These are phyloP conservation scores for Fraxinus xanthoxyloides DNA, from an alignment of 305 asterid genomes.

Conservation along the genomic window DNA sequence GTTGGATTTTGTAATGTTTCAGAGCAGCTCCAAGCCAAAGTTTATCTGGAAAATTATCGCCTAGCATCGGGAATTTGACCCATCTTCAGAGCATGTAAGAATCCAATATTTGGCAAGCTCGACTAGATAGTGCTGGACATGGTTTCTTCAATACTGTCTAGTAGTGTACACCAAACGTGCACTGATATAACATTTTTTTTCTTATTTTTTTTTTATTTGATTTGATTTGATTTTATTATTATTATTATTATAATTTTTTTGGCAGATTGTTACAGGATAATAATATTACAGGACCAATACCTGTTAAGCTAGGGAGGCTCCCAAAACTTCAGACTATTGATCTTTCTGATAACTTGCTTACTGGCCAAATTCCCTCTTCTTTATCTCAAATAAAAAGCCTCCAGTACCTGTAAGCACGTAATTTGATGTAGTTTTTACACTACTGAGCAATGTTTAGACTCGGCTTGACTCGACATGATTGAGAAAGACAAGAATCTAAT, in stretches of 20 bases:
- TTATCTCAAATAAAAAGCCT: constrained; percentile 36
- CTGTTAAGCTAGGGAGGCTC: constrained; percentile 39
- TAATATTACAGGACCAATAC: constrained; percentile 36
- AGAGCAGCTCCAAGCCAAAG: constrained; percentile 45
- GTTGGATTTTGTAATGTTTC: constrained; percentile 25
- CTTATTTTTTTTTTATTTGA: background rate
- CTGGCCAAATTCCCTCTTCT: constrained; percentile 39
- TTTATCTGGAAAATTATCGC: constrained; percentile 72
- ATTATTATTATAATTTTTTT: background rate
- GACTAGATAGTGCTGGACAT: background rate
- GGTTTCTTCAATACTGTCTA: background rate
- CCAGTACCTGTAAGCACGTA: constrained; percentile 60
- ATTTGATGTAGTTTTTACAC: background rate
- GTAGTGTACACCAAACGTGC: background rate
- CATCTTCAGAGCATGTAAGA: constrained; percentile 76
- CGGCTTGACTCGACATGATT: background rate
- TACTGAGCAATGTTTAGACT: background rate
- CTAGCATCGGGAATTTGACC: constrained; percentile 70
- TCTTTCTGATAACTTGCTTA: constrained; percentile 37
- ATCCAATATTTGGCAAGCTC: background rate
- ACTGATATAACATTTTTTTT: background rate
- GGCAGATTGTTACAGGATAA: constrained; percentile 41
- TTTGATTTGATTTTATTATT: too few species aligned
- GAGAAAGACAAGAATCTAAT: background rate
- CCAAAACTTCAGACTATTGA: constrained; percentile 35